Base-by-base conservation (phyloP, 176 grass and related monocot species). In the Oryza brachyantha region DNA sequence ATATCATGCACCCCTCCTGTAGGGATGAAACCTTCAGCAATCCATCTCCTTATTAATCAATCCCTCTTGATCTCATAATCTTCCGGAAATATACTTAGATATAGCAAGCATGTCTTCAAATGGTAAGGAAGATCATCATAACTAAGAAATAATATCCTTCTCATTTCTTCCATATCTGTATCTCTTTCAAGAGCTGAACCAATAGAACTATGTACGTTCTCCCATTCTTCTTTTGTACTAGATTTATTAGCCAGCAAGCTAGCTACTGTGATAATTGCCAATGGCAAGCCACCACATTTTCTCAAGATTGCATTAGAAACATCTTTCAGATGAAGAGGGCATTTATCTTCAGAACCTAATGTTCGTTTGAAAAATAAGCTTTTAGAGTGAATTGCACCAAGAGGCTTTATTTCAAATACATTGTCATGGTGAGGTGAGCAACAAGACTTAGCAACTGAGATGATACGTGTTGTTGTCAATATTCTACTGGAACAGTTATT, bases 1-100 rank as follows among this genome's bases (percentile, higher is more conserved):
- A 25, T 17, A 83, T 73, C 40, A 7, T 63, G 71, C 54, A 48
- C 80, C 73, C 37, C 16, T 74, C 28, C 61, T 62, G 39, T 38
- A 34, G 28, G 32, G 39, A 83, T 74, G 46, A 83, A 83, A 50
- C 68, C 80, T 74, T 83, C 66, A 21, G 80, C 58, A 5, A 83
- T 83, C 80, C 80, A 83, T 75, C 68, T 83, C n/a, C 50, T 83
- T 74, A 83, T 39, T 28, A 83, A 36, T 6, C 70, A n/a, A 13
- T 75, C 62, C 12, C 70, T 83, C 57, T 65, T 46, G 72, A 83
- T 83, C 45, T 54, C 45, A 5, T 83, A 83, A 39, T 83, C 80
- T 83, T 83, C 80, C 10, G 55, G 80, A 48, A 74, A 75, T 4
- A 74, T 75, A 66, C 80, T 83, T 10, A 83, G 74, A 77, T 77